phyloP scores from a whole-genome alignment of 192 early-diverging fungal genomes.

The Cetraspora pellucida region DNA sequence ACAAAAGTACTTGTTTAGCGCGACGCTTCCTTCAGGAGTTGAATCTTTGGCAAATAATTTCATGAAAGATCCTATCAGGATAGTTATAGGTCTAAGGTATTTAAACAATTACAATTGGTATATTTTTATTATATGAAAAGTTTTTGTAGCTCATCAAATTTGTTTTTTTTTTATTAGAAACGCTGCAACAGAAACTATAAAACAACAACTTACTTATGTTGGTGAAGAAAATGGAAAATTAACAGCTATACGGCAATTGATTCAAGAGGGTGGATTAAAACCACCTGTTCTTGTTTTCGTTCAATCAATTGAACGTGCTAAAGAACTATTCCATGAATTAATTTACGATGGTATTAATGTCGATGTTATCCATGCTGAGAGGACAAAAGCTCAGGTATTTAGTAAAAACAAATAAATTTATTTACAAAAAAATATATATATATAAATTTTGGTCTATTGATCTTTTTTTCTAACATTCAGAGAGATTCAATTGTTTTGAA shows the following conservation, averaged over 20 bases:
- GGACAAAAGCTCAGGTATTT: slow-evolving; percentile 82
- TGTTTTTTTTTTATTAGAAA: slow-evolving; percentile 54
- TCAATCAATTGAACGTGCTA: slow-evolving; percentile 96
- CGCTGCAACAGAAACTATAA: slow-evolving; percentile 88
- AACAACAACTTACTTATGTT: slow-evolving; percentile 87
- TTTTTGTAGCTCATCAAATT: neutral
- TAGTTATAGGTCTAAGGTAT: slow-evolving; percentile 85
- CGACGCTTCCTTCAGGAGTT: slow-evolving; percentile 89
- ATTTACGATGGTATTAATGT: slow-evolving; percentile 98
- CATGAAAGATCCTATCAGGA: slow-evolving; percentile 86
- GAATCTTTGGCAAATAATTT: slow-evolving; percentile 90
- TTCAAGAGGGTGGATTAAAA: slow-evolving; percentile 73
- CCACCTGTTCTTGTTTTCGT: slow-evolving; percentile 96
- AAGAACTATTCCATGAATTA: slow-evolving; percentile 94
- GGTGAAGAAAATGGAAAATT: slow-evolving; percentile 95
- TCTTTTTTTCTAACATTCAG: slow-evolving; percentile 34
- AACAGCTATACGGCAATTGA: slow-evolving; percentile 86
- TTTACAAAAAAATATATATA: neutral
- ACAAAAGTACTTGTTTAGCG: slow-evolving; percentile 89
- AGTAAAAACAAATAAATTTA: slow-evolving; percentile 15
- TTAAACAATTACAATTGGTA: neutral
- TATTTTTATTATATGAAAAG: neutral
- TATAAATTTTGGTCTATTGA: neutral
- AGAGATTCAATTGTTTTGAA: slow-evolving; percentile 87
- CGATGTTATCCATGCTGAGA: slow-evolving; percentile 96